Evolutionary conservation across 1,284 basidiomycete species (phyloP).

Genomic region (Rhodofomes roseus): DNA sequence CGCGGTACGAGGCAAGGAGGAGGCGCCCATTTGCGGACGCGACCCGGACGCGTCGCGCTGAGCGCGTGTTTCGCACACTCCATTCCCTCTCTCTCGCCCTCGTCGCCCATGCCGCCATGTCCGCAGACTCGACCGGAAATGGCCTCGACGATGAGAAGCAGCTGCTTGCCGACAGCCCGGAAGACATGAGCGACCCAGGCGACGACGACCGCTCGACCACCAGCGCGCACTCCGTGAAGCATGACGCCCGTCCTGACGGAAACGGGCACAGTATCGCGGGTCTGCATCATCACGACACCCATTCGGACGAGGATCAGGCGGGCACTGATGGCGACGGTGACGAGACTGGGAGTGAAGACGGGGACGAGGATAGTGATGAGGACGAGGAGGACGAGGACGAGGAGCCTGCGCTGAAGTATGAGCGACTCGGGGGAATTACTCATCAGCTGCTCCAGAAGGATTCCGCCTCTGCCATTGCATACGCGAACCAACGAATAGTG

Average conservation of each 20-base stretch:
- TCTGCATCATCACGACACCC: neutral
- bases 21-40: constrained; percentile 1
- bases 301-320: neutral
- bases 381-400: constrained; percentile 65
- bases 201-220: neutral
- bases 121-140: constrained; percentile 7
- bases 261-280: neutral
- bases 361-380: constrained; percentile 22
- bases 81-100: neutral
- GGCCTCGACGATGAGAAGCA: constrained; percentile 3
- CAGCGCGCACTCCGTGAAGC: neutral
- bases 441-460: constrained; percentile 87
- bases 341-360: constrained; percentile 9
- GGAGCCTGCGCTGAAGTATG: constrained; percentile 90
- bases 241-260: neutral
- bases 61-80: neutral
- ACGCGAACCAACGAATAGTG: constrained; percentile 77
- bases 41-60: neutral
- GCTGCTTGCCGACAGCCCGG: neutral
- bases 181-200: neutral
- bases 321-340: constrained; percentile 3
- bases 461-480: constrained; percentile 78
- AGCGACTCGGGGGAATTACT: constrained; percentile 71
- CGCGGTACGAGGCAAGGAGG: no score
- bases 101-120: constrained; percentile 8